phyloP scores from a whole-genome alignment of 768 basidiomycete genomes.

The Roridomyces roridus region DNA sequence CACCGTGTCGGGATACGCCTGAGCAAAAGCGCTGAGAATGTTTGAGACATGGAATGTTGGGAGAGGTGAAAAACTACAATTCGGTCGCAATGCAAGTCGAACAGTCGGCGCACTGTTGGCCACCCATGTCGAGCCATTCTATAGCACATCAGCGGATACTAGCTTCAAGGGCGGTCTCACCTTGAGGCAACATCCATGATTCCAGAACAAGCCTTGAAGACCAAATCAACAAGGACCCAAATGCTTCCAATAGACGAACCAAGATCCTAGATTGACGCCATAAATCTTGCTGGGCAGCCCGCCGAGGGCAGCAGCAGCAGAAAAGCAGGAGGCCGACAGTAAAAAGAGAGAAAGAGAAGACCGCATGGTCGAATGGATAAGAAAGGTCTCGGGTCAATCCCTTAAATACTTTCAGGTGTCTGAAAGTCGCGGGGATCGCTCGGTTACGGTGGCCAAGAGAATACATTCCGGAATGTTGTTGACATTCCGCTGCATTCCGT shows the following conservation, averaged over 20 bases:
- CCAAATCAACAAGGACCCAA: neutral
- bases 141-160: neutral
- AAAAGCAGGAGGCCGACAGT: neutral
- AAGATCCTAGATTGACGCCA: conserved; percentile 76
- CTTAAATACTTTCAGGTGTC: conserved; percentile 14
- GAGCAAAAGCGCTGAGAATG: conserved; percentile 57
- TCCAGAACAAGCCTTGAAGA: conserved; percentile 68
- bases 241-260: conserved; percentile 46
- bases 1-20: conserved; percentile 63
- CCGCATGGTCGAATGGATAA: neutral
- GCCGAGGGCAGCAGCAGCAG: conserved; percentile 1
- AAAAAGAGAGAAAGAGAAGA: neutral
- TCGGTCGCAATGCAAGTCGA: conserved; percentile 69
- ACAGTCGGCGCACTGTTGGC: conserved; percentile 64
- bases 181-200: conserved; percentile 83
- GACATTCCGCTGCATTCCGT: too few species aligned
- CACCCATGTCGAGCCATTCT: conserved; percentile 83
- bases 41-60: neutral
- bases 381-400: neutral
- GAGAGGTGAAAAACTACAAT: conserved; percentile 50
- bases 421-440: conserved; percentile 2
- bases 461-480: too few species aligned
- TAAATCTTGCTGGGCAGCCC: conserved; percentile 58
- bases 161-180: conserved; percentile 33
- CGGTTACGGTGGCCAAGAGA: too few species aligned